Percentiles rank a stretch among this genome's conserved stretches.
These are phyloP conservation scores for Uncinocarpus reesii DNA, from an alignment of 2,329 filamentous ascomycete genomes.

Conservation along the genomic window DNA sequence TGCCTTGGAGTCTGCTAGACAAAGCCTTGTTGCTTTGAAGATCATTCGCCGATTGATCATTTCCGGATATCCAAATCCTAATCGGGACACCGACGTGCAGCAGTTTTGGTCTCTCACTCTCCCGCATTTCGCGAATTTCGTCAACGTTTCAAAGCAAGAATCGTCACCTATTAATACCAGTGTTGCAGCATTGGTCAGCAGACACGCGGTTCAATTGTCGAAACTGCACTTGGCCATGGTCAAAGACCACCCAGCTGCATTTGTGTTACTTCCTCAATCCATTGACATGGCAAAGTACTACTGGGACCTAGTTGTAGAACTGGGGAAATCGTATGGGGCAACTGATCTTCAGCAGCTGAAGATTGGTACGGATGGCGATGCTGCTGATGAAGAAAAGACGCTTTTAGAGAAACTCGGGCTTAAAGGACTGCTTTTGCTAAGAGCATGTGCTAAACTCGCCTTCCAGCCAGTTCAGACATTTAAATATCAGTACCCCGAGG, in stretches of 20 bases:
- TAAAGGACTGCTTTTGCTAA: constrained; percentile 70
- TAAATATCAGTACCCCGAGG: constrained; percentile 64
- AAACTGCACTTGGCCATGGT: constrained; percentile 89
- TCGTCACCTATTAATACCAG: constrained; percentile 43
- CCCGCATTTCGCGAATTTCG: constrained; percentile 65
- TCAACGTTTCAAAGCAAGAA: constrained; percentile 51
- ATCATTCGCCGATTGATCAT: constrained; percentile 68
- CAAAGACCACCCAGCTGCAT: constrained; percentile 66
- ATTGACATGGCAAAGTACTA: constrained; percentile 69
- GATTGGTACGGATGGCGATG: constrained; percentile 37
- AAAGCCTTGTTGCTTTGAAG: constrained; percentile 70
- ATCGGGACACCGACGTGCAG: constrained; percentile 63
- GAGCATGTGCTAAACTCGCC: constrained; percentile 74
- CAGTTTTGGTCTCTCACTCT: constrained; percentile 73
- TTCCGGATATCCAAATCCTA: constrained; percentile 72
- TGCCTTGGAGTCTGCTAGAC: constrained; percentile 56
- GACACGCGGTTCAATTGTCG: constrained; percentile 78
- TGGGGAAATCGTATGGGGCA: constrained; percentile 56
- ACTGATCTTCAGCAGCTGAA: constrained; percentile 25
- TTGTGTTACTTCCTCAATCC: constrained; percentile 70
- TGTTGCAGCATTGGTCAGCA: constrained; percentile 59
- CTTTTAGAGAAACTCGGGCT: constrained; percentile 70
- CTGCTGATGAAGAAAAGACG: constrained; percentile 41
- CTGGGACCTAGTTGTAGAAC: constrained; percentile 68
- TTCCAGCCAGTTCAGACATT: constrained; percentile 73